Conservation (phyloP, 2,329 filamentous ascomycete genomes). For the Paecilomyces sp. region DNA sequence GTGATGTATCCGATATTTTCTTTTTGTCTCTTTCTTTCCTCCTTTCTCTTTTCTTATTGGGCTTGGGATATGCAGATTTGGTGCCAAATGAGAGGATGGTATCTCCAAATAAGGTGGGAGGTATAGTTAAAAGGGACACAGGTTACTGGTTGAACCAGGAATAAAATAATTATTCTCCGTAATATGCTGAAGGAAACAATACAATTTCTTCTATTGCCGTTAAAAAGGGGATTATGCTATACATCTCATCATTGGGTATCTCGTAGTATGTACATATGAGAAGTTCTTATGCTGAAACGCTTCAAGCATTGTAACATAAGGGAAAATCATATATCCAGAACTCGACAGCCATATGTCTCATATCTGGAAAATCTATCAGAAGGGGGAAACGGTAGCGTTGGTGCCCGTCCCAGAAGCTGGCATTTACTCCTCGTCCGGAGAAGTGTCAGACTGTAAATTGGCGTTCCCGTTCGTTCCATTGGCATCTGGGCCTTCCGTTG, state of each 20-base stretch:
- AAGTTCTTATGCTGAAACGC: constrained; percentile 2
- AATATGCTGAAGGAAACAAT: constrained; percentile 1
- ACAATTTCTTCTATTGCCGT: background rate
- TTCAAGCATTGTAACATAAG: constrained; percentile 6
- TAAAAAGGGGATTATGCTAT: background rate
- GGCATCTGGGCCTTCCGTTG: constrained; percentile 21
- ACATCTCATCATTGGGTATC: constrained; percentile 1
- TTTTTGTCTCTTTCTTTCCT: too few species aligned
- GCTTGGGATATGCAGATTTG: too few species aligned
- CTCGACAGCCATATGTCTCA: background rate
- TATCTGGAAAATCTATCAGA: background rate
- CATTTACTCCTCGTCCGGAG: constrained; percentile 1
- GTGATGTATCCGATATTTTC: constrained; percentile 1
- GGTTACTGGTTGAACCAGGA: too few species aligned
- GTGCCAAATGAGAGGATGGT: too few species aligned
- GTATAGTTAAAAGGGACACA: too few species aligned
- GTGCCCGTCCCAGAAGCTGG: background rate
- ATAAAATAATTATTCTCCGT: too few species aligned
- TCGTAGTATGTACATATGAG: background rate
- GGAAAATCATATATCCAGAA: constrained; percentile 7
- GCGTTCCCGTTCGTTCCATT: constrained; percentile 6
- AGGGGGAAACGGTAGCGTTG: background rate
- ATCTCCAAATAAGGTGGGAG: too few species aligned
- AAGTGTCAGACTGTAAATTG: constrained; percentile 1
- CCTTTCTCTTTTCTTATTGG: too few species aligned